A percentile compares a stretch with the other conserved stretches of the same genome.
Evolutionary conservation across 176 grass and related monocot genomes (phyloP).

Genomic region (Dactylis glomerata): DNA sequence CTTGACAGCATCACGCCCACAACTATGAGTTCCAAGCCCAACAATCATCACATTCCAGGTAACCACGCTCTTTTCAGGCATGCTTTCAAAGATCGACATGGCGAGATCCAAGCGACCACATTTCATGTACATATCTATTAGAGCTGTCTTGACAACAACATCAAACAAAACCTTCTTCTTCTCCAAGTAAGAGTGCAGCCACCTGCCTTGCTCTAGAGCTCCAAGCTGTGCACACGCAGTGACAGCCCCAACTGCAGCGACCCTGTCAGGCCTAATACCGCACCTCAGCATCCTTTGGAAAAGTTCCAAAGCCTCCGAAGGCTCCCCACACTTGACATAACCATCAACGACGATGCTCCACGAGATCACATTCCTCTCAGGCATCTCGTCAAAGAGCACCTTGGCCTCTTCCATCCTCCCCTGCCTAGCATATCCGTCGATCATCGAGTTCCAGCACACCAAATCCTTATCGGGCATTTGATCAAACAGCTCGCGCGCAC

Average conservation of each 20-base stretch:
- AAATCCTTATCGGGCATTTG: slow-evolving; percentile 49
- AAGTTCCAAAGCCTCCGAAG: slow-evolving; percentile 44
- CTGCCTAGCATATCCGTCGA: slow-evolving; percentile 53
- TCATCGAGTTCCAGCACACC: slow-evolving; percentile 77
- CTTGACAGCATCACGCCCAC: slow-evolving; percentile 32
- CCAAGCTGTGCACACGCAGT: slow-evolving; percentile 63
- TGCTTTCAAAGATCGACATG: slow-evolving; percentile 47
- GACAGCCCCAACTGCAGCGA: slow-evolving; percentile 52
- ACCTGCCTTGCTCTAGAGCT: slow-evolving; percentile 67
- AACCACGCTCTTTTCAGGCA: slow-evolving; percentile 46
- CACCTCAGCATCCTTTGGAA: slow-evolving; percentile 50
- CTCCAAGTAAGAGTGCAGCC: slow-evolving; percentile 68
- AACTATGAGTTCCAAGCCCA: slow-evolving; percentile 56
- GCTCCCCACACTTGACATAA: slow-evolving; percentile 41
- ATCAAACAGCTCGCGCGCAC: slow-evolving; percentile 61
- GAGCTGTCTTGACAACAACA: slow-evolving; percentile 57
- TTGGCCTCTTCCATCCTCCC: slow-evolving; percentile 45
- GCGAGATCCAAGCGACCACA: slow-evolving; percentile 53
- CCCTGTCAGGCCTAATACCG: slow-evolving; percentile 45
- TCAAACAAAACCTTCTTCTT: slow-evolving; percentile 58
- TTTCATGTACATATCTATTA: slow-evolving; percentile 77
- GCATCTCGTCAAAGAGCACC: slow-evolving; percentile 52
- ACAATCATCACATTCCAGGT: slow-evolving; percentile 80
- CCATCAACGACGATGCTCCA: slow-evolving; percentile 67
- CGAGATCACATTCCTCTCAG: slow-evolving; percentile 56